Conservation (phyloP, 2,329 filamentous ascomycete genomes). For the Apiospora kogelbergensis region DNA sequence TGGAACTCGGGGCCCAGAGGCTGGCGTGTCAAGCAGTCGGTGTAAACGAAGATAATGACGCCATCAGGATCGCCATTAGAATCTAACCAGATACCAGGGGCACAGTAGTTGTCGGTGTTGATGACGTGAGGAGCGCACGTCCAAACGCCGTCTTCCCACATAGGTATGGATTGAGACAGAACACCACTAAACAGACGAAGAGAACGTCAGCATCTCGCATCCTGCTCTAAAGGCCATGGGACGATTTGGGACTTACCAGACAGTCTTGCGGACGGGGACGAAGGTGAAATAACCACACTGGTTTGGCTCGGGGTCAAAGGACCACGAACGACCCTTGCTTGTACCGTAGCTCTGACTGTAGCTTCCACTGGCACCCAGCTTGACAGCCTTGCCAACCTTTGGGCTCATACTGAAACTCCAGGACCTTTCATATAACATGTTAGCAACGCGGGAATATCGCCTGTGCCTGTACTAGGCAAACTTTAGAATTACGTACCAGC, state of each 20-base stretch:
- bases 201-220: background rate
- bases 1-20: slow-evolving; percentile 18
- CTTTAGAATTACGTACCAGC: background rate
- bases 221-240: background rate
- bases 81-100: slow-evolving; percentile 11
- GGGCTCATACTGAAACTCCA: slow-evolving; percentile 33
- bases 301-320: slow-evolving; percentile 8
- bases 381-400: slow-evolving; percentile 22
- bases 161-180: slow-evolving; percentile 10
- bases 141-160: slow-evolving; percentile 1
- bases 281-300: slow-evolving; percentile 23
- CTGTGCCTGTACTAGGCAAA: background rate
- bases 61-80: slow-evolving; percentile 14
- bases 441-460: background rate
- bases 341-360: slow-evolving; percentile 6
- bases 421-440: slow-evolving; percentile 14
- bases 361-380: slow-evolving; percentile 25
- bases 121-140: background rate
- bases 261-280: slow-evolving; percentile 16
- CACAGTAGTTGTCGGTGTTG: slow-evolving; percentile 10
- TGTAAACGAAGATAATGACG: slow-evolving; percentile 19
- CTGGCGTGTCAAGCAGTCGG: slow-evolving; percentile 18
- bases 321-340: slow-evolving; percentile 8
- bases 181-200: slow-evolving; percentile 1
- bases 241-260: slow-evolving; percentile 10